Conservation (phyloP, 2,329 filamentous ascomycete genomes). For the Apiospora arundinis region DNA sequence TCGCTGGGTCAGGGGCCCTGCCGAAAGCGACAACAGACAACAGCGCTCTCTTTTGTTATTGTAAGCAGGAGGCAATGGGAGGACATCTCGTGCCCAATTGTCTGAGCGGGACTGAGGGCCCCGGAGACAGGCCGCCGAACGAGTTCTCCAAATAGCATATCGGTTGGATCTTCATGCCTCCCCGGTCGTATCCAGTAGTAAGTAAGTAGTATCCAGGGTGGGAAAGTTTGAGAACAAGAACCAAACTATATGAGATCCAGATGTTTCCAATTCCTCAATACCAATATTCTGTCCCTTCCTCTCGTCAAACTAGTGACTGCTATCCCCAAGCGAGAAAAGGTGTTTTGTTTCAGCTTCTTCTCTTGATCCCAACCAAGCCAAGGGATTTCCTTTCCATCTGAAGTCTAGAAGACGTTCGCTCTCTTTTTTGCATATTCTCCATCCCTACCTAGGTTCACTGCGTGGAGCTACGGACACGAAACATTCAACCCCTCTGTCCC, state of each 20-base stretch:
- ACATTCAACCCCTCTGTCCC: not conserved
- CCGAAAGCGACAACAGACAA: not conserved
- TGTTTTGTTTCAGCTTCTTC: conserved; percentile 9
- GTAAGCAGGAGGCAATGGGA: not conserved
- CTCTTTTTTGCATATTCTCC: not conserved
- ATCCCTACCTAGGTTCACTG: not conserved
- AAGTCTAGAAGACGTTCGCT: conserved; percentile 7
- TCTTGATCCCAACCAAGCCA: not conserved
- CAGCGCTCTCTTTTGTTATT: conserved; percentile 6
- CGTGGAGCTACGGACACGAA: conserved; percentile 15
- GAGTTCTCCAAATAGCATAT: conserved; percentile 18
- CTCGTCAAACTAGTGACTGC: conserved; percentile 4
- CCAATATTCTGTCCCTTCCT: conserved; percentile 16
- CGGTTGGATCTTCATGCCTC: conserved; percentile 15
- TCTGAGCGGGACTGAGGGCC: conserved; percentile 2
- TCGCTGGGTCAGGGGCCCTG: not conserved
- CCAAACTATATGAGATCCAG: conserved; percentile 16
- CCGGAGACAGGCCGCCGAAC: conserved; percentile 12
- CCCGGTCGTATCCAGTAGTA: conserved; percentile 11
- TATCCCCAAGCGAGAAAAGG: not conserved
- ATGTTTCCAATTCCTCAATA: conserved; percentile 12
- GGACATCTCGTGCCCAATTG: conserved; percentile 14
- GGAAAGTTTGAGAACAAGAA: not conserved
- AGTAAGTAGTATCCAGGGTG: conserved; percentile 1
- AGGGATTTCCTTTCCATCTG: conserved; percentile 5